Evolutionary conservation across 1,284 basidiomycete genomes (phyloP).

Genomic region (Trametes polyzona): DNA sequence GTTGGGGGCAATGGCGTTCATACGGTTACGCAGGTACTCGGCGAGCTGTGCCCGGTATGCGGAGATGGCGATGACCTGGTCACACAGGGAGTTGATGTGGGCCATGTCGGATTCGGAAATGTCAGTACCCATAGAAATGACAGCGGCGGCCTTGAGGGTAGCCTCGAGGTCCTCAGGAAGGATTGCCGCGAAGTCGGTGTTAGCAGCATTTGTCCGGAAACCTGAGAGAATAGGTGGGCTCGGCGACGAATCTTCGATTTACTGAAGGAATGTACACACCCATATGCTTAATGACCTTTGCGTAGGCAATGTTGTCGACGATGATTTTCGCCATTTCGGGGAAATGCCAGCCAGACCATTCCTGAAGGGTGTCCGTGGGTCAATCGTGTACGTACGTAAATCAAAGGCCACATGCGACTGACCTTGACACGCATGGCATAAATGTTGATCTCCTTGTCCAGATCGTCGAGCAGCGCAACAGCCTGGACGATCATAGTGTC

Average conservation of each 20-base stretch:
- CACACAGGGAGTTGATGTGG: conserved; percentile 94
- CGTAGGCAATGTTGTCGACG: conserved; percentile 95
- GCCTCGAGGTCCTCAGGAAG: conserved; percentile 96
- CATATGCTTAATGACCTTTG: conserved; percentile 89
- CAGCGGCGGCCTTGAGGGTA: conserved; percentile 89
- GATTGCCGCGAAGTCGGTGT: conserved; percentile 86
- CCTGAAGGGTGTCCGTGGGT: conserved; percentile 50
- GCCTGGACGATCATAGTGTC: conserved; percentile 99
- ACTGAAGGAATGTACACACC: conserved; percentile 48
- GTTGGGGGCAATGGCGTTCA: conserved; percentile 97
- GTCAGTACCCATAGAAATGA: conserved; percentile 99
- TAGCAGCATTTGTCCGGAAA: conserved; percentile 90
- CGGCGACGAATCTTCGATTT: neutral
- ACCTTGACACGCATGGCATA: conserved; percentile 99
- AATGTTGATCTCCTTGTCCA: conserved; percentile 99
- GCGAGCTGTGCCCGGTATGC: conserved; percentile 93
- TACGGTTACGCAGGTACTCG: conserved; percentile 95
- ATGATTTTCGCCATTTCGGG: conserved; percentile 99
- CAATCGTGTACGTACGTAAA: neutral
- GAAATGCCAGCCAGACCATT: conserved; percentile 99
- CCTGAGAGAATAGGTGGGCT: conserved; percentile 45
- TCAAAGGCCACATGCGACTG: neutral
- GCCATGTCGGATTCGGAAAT: conserved; percentile 95
- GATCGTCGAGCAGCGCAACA: conserved; percentile 96
- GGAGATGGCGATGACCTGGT: conserved; percentile 96